phyloP scores from a whole-genome alignment of 2,329 filamentous ascomycete species.

The Paraphaeosphaeria minitans region DNA sequence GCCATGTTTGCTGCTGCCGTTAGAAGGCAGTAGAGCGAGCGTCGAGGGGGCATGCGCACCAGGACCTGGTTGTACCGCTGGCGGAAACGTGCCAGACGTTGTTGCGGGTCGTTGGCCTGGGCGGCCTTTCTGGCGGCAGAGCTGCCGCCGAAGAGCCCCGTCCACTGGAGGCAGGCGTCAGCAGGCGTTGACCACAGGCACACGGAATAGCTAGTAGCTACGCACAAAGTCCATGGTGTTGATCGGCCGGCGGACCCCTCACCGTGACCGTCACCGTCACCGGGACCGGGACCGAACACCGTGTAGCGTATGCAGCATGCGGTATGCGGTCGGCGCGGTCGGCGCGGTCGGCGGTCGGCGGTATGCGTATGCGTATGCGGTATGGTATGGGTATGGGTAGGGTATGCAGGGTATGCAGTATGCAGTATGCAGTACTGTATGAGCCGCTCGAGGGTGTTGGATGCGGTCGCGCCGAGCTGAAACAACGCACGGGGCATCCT shows the following conservation, averaged over 20 bases:
- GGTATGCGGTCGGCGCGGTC: too few relatives aligned
- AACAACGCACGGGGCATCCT: not conserved
- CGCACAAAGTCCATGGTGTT: conserved; percentile 8
- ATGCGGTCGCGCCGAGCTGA: conserved; percentile 5
- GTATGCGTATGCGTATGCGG: too few relatives aligned
- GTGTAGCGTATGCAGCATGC: conserved; percentile 4
- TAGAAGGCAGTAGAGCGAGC: conserved; percentile 11
- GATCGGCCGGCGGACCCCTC: conserved; percentile 10
- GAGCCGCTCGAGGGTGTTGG: conserved; percentile 1
- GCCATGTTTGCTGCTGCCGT: conserved; percentile 62
- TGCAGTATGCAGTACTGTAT: too few relatives aligned
- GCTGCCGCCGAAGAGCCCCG: conserved; percentile 63
- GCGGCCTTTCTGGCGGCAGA: conserved; percentile 56
- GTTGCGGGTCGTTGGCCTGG: conserved; percentile 60
- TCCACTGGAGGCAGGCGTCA: conserved; percentile 54
- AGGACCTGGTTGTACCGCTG: conserved; percentile 64
- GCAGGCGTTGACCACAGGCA: conserved; percentile 9
- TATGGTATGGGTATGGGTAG: too few relatives aligned
- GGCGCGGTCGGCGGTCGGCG: too few relatives aligned
- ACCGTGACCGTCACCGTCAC: too few relatives aligned
- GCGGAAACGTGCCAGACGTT: conserved; percentile 66
- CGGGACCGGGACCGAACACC: conserved; percentile 11
- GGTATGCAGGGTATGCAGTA: too few relatives aligned
- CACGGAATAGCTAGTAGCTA: not conserved
- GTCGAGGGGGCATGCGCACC: conserved; percentile 38